A percentile compares a stretch with the other conserved stretches of the same genome.
These are phyloP conservation scores for Taxillus chinensis DNA, from an alignment of 164 flowering plant genomes.

Conservation along the genomic window DNA sequence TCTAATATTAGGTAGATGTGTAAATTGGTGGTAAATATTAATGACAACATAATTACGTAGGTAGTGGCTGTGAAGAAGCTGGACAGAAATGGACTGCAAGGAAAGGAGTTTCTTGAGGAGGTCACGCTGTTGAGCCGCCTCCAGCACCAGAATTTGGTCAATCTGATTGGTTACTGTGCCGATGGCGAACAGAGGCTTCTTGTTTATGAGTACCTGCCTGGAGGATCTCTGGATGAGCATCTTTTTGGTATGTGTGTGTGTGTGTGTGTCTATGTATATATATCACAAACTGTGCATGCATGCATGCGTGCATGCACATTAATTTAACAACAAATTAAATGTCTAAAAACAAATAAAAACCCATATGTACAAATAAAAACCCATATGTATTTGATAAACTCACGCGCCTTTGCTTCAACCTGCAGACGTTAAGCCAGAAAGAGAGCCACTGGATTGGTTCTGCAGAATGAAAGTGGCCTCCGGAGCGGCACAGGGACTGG, in stretches of 20 bases:
- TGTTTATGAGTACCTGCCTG: neutral
- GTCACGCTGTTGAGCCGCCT: neutral
- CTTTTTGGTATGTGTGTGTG: neutral
- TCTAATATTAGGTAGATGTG: too few species aligned
- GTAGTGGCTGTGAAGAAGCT: neutral
- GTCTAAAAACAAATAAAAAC: too few species aligned
- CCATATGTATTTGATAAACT: too few species aligned
- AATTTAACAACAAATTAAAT: too few species aligned
- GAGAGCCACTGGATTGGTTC: constrained; percentile 1
- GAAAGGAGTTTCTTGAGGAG: neutral
- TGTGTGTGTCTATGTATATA: too few species aligned
- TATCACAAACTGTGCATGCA: too few species aligned
- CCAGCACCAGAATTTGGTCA: neutral
- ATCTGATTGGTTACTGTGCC: neutral
- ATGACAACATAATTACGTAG: neutral
- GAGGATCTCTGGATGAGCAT: neutral
- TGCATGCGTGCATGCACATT: too few species aligned
- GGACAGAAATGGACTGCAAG: constrained; percentile 1
- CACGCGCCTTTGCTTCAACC: too few species aligned
- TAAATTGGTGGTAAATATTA: neutral
- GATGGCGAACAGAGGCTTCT: neutral
- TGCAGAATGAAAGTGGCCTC: neutral
- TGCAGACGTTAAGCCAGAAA: neutral
- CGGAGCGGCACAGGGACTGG: neutral
- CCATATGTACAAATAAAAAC: too few species aligned